Evolutionary conservation across 306 rosid species (phyloP), one percentile per base, ranked within the genome.

Genomic region (Cucurbita moschata): DNA sequence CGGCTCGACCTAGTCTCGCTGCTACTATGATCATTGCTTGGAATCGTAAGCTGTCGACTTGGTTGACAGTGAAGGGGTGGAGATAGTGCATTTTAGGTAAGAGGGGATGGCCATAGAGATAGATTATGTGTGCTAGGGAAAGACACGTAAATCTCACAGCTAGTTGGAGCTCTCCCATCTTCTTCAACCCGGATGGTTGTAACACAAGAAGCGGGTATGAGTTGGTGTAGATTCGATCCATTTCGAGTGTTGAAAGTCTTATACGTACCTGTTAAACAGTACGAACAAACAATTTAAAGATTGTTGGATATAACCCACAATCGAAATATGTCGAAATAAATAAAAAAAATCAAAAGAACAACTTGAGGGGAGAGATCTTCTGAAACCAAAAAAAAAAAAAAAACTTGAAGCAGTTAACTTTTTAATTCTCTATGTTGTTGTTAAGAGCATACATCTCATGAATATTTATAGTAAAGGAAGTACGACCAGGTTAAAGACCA

Each of bases 21-120:
- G 88, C 92, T 15, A 91, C 97, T 52, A 89, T 87, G 83, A 69
- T 84, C 89, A 87, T 91, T 10, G 92, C 96, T 30, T 91, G 92
- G 50, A 78, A 87, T 71, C 97, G 82, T 75, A 91, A 80, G 19
- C 85, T 87, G 6, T 91, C 96, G 9, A 91, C 40, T 30, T 91
- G 97, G 73, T 86, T 91, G 60, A 91, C 96, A 0, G 92, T 91
- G 82, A 91, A 88, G n/a, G 96, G 96, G 54, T 84, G 97, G 39
- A 87, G 67, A 81, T 91, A 91, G 76, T 91, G 97, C 96, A 88
- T 91, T 80, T 91, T 91, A 38, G 92, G 92, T 53, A 87, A 81
- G 15, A 87, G 77, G 11, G 92, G 92, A 76, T 87, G 89, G 3
- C 85, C 89, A 39, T 91, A 91, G 35, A 91, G 89, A 83, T 91